Evolutionary conservation across 176 grass and related monocot species (phyloP), one percentile per base, ranked within the genome.

Genomic region (Ensete ventricosum): DNA sequence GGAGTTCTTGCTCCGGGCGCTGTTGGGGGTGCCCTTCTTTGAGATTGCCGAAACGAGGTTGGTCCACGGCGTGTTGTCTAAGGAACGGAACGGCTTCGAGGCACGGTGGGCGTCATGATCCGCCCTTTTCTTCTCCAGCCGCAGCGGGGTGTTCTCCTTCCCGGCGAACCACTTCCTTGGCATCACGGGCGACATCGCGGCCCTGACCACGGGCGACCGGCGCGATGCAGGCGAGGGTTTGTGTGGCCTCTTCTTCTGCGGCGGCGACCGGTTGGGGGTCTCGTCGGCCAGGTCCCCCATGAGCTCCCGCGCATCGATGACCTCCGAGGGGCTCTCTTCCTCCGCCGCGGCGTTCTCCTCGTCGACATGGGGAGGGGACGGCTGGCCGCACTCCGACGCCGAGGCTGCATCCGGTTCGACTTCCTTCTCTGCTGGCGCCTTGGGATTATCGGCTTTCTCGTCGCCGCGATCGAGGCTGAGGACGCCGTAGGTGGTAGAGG

Each of bases 231-330:
- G 83, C 80, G 72, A 54, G 9, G 52, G 23, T 27, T 52, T 51
- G 5, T 14, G 53, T 3, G 24, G 13, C 53, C 57, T 74, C 22
- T 80, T 89, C 79, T 87, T 99, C 73, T 94, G 93, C 22, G 80
- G 68, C 26, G 95, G 90, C 63, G 90, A 94, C 55, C 77, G 81
- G 20, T 69, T 81, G 0, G 72, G 67, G 10, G 60, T 72, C 1
- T 79, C 82, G 54, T 91, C 90, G 75, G 89, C 88, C 19, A 99
- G 89, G 49, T 88, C 95, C 20, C 81, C 90, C 95, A 99, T 99
- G 62, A 99, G 85, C 83, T 99, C 88, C 86, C 88, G 90, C 49
- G 88, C 78, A 64, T 99, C 90, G 81, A 99, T 94, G 72, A 99
- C 88, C 82, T 99, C 95, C 21, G 87, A 59, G 1, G 75, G 81